Percentiles rank a stretch among this genome's conserved stretches.
phyloP scores from a whole-genome alignment of 352 stramenopile genomes.

The Phytophthora pisi region DNA sequence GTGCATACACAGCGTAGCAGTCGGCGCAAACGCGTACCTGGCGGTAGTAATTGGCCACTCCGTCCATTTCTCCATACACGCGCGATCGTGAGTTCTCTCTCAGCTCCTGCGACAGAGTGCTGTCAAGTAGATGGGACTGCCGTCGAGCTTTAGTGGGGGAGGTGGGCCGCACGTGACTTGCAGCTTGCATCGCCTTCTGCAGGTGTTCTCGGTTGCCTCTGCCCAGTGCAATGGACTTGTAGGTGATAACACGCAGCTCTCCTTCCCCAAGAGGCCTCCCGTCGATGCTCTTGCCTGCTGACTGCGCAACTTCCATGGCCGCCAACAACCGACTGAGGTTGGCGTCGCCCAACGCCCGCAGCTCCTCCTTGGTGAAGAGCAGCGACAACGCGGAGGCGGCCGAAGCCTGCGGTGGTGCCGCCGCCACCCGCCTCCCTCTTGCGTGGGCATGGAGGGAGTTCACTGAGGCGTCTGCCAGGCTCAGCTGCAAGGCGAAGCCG shows the following conservation, averaged over 20 bases:
- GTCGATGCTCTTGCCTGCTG: slow-evolving; percentile 15
- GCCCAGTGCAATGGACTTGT: slow-evolving; percentile 79
- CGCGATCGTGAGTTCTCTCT: slow-evolving; percentile 55
- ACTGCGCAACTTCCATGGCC: slow-evolving; percentile 44
- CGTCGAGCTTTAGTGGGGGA: slow-evolving; percentile 14
- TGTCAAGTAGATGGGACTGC: slow-evolving; percentile 48
- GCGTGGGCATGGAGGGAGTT: background rate
- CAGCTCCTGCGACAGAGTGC: slow-evolving; percentile 58
- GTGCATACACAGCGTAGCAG: slow-evolving; percentile 88
- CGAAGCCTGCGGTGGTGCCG: slow-evolving; percentile 23
- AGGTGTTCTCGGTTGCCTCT: slow-evolving; percentile 65
- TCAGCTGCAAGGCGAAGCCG: slow-evolving; percentile 51
- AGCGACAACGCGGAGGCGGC: slow-evolving; percentile 45
- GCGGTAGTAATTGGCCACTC: slow-evolving; percentile 79
- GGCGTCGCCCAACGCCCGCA: slow-evolving; percentile 41
- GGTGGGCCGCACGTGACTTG: slow-evolving; percentile 5
- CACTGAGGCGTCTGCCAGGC: slow-evolving; percentile 13
- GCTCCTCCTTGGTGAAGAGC: slow-evolving; percentile 60
- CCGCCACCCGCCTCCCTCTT: slow-evolving; percentile 16
- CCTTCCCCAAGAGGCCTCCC: slow-evolving; percentile 7
- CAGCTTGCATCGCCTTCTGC: slow-evolving; percentile 12
- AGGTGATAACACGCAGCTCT: slow-evolving; percentile 68
- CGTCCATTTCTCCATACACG: slow-evolving; percentile 61
- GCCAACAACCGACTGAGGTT: slow-evolving; percentile 45
- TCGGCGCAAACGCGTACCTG: slow-evolving; percentile 83